Evolutionary conservation across 179 eudicot species (phyloP).

Genomic region (Drosera spatulata): DNA sequence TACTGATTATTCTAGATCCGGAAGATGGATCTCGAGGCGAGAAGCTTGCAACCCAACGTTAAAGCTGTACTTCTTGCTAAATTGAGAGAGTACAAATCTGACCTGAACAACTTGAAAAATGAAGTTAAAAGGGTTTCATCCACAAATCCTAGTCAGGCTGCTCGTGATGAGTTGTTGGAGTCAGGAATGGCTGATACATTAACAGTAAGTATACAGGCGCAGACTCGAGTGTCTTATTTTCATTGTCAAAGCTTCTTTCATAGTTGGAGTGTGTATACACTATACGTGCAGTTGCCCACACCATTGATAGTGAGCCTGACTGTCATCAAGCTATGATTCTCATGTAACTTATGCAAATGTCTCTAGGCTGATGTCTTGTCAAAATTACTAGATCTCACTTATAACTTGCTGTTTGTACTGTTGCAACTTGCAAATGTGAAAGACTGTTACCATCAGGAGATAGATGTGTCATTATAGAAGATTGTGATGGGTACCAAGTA

Average conservation of each 20-base stretch:
- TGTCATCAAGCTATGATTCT: too few relatives aligned
- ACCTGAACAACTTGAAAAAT: constrained; percentile 43
- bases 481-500: too few relatives aligned
- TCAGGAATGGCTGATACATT: constrained; percentile 45
- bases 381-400: too few relatives aligned
- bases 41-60: constrained; percentile 39
- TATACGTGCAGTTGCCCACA: too few relatives aligned
- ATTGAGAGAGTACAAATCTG: constrained; percentile 55
- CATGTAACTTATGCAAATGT: too few relatives aligned
- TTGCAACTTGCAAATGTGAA: too few relatives aligned
- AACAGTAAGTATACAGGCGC: constrained; percentile 23
- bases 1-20: constrained; percentile 24
- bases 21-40: constrained; percentile 69
- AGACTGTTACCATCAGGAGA: too few relatives aligned
- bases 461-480: too few relatives aligned
- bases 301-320: too few relatives aligned
- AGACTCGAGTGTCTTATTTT: background rate
- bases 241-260: too few relatives aligned
- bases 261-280: background rate
- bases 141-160: constrained; percentile 27
- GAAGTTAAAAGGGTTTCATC: constrained; percentile 42
- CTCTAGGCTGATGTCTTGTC: too few relatives aligned
- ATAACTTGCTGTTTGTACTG: too few relatives aligned
- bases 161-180: constrained; percentile 48
- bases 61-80: constrained; percentile 47